A percentile compares a stretch with the other conserved stretches of the same genome.
Conservation (phyloP, 2,329 filamentous ascomycete species). For the Alternaria dauci region DNA sequence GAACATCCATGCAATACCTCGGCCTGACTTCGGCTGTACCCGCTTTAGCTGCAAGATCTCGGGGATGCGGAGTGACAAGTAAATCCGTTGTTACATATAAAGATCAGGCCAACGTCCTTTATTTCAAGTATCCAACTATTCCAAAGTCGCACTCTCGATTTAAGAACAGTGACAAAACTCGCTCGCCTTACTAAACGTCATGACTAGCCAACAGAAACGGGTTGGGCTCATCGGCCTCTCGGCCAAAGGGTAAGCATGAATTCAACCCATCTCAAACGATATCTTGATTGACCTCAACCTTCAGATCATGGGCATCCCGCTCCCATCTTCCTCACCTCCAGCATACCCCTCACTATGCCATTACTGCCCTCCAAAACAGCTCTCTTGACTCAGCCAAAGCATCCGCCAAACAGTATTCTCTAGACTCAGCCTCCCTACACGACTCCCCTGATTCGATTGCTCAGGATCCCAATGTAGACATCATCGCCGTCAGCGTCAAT, state of each 20-base stretch:
- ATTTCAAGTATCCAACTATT: background rate
- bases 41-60: background rate
- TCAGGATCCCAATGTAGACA: slow-evolving; percentile 57
- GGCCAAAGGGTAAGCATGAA: slow-evolving; percentile 34
- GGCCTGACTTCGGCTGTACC: background rate
- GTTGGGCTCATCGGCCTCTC: slow-evolving; percentile 47
- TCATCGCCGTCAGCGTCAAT: slow-evolving; percentile 57
- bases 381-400: slow-evolving; percentile 41
- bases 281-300: background rate
- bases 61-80: background rate
- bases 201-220: slow-evolving; percentile 22
- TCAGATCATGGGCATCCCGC: slow-evolving; percentile 48
- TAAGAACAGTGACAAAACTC: background rate
- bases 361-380: slow-evolving; percentile 62
- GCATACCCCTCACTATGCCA: slow-evolving; percentile 52
- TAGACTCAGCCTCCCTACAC: slow-evolving; percentile 54
- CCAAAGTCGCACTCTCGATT: background rate
- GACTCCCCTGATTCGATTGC: slow-evolving; percentile 56
- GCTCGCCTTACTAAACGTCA: background rate
- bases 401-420: slow-evolving; percentile 52
- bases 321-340: slow-evolving; percentile 53
- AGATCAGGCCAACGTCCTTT: background rate
- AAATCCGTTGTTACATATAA: background rate
- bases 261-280: background rate
- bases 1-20: background rate